Percentiles rank a stretch among this genome's conserved stretches.
Evolutionary conservation across 176 grass and related monocot species (phyloP).

Genomic region (Oryza meyeriana): DNA sequence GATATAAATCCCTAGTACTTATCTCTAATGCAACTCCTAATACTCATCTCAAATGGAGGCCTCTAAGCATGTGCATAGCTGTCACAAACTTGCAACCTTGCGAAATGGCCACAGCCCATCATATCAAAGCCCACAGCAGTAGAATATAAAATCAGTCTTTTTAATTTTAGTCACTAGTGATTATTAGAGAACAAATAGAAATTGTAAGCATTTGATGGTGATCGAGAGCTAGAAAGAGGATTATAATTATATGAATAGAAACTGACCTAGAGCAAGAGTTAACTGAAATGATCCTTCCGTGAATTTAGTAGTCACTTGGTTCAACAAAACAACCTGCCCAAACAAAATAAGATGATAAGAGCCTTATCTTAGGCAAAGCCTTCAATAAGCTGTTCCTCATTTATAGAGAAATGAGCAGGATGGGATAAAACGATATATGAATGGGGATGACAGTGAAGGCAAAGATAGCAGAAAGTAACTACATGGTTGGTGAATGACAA

Average conservation of each 20-base stretch:
- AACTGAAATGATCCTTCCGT: conserved; percentile 85
- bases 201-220: neutral
- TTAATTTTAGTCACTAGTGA: neutral
- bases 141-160: neutral
- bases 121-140: neutral
- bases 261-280: conserved; percentile 86
- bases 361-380: neutral
- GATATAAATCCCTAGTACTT: neutral
- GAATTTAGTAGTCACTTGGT: conserved; percentile 97
- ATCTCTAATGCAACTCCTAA: neutral
- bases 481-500: neutral
- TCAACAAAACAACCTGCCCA: conserved; percentile 86
- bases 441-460: neutral
- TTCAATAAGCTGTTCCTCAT: neutral
- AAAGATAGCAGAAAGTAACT: neutral
- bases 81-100: neutral
- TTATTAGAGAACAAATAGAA: neutral
- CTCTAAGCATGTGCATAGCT: no score
- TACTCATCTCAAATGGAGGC: neutral
- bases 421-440: neutral
- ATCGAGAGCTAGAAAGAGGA: neutral
- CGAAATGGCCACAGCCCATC: neutral
- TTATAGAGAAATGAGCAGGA: neutral
- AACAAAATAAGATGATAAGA: conserved; percentile 29
- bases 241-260: conserved; percentile 1